Conservation (phyloP, 2,329 filamentous ascomycete species). For the Xylariaceae sp. region DNA sequence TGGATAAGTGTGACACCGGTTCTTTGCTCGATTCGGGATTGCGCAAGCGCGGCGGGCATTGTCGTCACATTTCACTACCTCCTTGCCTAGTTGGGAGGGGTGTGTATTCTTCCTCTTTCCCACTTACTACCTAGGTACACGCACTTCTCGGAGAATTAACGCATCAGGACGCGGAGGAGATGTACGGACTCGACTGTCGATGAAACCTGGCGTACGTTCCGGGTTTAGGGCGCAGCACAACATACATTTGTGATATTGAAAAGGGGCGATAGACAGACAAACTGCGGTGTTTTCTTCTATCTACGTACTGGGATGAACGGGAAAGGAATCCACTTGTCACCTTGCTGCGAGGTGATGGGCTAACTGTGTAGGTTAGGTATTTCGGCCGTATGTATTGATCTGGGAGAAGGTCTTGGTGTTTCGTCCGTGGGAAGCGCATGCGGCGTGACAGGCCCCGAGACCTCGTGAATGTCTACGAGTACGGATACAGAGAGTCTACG, state of each 20-base stretch:
- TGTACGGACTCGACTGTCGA: constrained; percentile 6
- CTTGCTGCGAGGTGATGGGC: not conserved
- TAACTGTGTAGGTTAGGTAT: too few species aligned
- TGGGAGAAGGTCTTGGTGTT: constrained; percentile 6
- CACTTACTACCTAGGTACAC: too few species aligned
- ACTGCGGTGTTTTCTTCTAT: too few species aligned
- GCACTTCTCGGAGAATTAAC: constrained; percentile 11
- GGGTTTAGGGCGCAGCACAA: constrained; percentile 7
- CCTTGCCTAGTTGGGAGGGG: constrained; percentile 7
- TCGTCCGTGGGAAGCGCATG: constrained; percentile 10
- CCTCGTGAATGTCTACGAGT: not conserved
- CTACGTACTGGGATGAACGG: too few species aligned
- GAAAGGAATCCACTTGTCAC: constrained; percentile 2
- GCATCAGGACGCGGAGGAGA: constrained; percentile 5
- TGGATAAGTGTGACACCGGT: too few species aligned
- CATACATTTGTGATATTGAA: constrained; percentile 3
- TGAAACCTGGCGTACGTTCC: not conserved
- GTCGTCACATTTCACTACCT: constrained; percentile 3
- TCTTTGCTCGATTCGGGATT: too few species aligned
- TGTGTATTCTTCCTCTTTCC: too few species aligned
- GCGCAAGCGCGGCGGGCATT: too few species aligned
- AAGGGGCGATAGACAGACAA: not conserved
- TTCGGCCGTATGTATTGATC: constrained; percentile 3
- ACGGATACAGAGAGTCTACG: not conserved
- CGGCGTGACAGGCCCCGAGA: constrained; percentile 3